Base-by-base conservation (phyloP, 2,329 filamentous ascomycete genomes). In the Ceratocystiopsis sp. region DNA sequence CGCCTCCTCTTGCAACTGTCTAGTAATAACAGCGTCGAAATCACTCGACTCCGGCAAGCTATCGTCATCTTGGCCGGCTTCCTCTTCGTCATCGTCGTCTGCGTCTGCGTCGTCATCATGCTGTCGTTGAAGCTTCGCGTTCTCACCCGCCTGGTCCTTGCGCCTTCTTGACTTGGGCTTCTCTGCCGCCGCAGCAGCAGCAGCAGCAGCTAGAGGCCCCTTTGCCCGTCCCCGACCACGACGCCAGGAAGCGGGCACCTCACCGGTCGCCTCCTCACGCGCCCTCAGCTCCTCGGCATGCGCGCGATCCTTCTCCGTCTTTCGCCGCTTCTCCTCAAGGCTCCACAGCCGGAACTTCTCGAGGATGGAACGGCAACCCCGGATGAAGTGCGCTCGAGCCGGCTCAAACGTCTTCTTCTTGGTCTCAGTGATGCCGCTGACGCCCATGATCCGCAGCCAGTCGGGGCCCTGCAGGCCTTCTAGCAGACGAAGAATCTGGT, bases 361-460 rank as follows among this genome's bases (percentile, higher is more conserved):
- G 17, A 96, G 69, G 29, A 96, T 78, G 0, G 71, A 71, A 49
- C 84, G 71, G 45, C 93, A 87, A 47, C 93, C 85, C 45, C 70
- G 73, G 52, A 95, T 80, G 56, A 95, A 93, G 57, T 89, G 78
- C 47, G 79, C 71, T 25, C 91, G 75, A 48, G 91, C 91, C 3
- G 81, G 78, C 59, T 94, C 85, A 59, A 85, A 95, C 29, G 80
- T 73, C 58, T 82, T 91, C 61, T 84, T 89, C 54, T 84, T 84
- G 18, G 76, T 77, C 55, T 95, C 87, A 0, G 85, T 93, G 35
- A 93, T 65, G 17, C 74, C 84, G 49, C 78, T 89, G 33, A 96
- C 80, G 21, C 89, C 91, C 77, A 98, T 86, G 4, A 87, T 74
- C 48, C 83, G 79, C 45, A 95, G 67, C 91, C 91, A 98, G 59